phyloP scores from a whole-genome alignment of 2,329 filamentous ascomycete genomes.

The Beauveria sp. region DNA sequence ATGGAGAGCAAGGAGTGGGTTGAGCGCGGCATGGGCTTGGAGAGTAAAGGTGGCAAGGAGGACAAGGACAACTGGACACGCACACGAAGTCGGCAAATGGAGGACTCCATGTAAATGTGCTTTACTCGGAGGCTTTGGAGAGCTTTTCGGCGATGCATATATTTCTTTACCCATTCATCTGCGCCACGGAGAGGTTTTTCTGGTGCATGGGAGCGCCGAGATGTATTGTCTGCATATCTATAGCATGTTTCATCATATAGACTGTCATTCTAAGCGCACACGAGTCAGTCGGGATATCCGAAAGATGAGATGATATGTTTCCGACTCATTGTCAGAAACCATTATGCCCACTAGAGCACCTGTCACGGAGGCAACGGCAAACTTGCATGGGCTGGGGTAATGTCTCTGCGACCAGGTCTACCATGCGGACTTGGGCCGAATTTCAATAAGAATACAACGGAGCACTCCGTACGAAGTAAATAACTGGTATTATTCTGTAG shows the following conservation, averaged over 20 bases:
- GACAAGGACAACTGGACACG: constrained; percentile 60
- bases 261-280: neutral
- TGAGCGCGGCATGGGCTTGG: constrained; percentile 64
- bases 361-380: too few relatives aligned
- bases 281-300: neutral
- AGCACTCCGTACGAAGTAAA: too few relatives aligned
- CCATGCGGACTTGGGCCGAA: too few relatives aligned
- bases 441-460: too few relatives aligned
- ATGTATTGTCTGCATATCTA: neutral
- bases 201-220: neutral
- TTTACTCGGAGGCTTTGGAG: neutral
- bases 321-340: neutral
- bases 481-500: too few relatives aligned
- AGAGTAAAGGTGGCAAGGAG: constrained; percentile 54
- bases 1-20: constrained; percentile 97
- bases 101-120: constrained; percentile 50
- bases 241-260: neutral
- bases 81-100: constrained; percentile 59
- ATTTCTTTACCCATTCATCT: neutral
- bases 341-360: too few relatives aligned
- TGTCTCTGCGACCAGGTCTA: too few relatives aligned
- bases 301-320: neutral
- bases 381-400: too few relatives aligned
- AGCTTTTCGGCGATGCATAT: neutral
- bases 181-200: neutral